Base-by-base conservation (phyloP, 106 monocot genomes). In the Acanthochlamys bracteata region DNA sequence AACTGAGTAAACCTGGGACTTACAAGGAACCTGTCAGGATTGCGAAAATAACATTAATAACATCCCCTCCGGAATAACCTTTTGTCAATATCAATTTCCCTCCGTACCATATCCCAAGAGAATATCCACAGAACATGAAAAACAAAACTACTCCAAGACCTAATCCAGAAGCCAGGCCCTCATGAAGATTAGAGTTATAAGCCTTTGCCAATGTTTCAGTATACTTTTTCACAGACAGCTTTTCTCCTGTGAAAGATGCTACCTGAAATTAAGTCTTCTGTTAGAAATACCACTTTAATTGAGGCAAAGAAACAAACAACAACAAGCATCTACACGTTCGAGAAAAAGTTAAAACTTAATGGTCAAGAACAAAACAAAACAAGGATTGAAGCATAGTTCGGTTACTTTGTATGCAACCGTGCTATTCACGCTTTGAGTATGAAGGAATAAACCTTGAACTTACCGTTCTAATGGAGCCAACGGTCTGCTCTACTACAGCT, bases 181-280 rank as follows among this genome's bases (percentile, higher is more conserved):
- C 83, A n/a, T 60, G 53, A 14, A 79, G 68, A 27, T 68, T 72
- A 6, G 79, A 58, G 12, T 43, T 72, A 40, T 82, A 87, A 24
- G 92, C 87, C 0, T 20, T 79, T 66, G 66, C 76, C 25, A 88
- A 40, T 14, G 79, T 75, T 51, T 79, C 65, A 22, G 41, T 49
- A 39, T 88, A 92, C n/a, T 71, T 92, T 2, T 76, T 66, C 13
- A 83, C 68, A 23, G 84, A 76, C 60, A 59, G 74, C 24, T 67
- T 77, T 69, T 88, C 92, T 21, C 92, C 92, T 16, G 87, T 87
- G 57, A 88, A 92, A 61, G 92, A 84, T 16, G 82, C 84, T 42
- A 92, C 88, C 92, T 91, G 69, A 33, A 33, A 47, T 12, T 17
- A 40, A n/a, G 19, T 39, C 6, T 53, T 1, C 22, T 43, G 11